phyloP scores from a whole-genome alignment of 2,329 filamentous ascomycete genomes.

The Fusarium liriodendri region DNA sequence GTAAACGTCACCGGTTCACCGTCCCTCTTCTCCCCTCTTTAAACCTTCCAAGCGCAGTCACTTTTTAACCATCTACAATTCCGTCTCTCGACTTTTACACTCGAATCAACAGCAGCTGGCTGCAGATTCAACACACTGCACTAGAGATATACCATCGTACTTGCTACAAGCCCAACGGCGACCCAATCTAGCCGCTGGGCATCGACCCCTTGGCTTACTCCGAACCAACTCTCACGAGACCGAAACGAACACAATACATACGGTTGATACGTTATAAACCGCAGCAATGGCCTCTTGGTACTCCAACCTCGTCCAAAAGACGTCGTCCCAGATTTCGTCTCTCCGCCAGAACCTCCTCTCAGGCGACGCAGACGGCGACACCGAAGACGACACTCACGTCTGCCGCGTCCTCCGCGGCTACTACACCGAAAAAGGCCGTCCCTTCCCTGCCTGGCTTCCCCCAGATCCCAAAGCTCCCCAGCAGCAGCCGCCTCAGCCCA shows the following conservation, averaged over 20 bases:
- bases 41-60: conserved; percentile 12
- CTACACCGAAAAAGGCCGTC: conserved; percentile 87
- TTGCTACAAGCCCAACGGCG: neutral
- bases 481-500: conserved; percentile 63
- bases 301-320: conserved; percentile 75
- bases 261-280: neutral
- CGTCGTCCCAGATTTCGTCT: conserved; percentile 73
- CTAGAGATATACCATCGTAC: neutral
- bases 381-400: conserved; percentile 92
- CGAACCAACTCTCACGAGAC: conserved; percentile 2
- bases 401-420: conserved; percentile 93
- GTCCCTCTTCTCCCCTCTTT: conserved; percentile 26
- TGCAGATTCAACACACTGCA: conserved; percentile 4
- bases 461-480: conserved; percentile 80
- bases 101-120: conserved; percentile 25
- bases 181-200: neutral
- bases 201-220: conserved; percentile 1
- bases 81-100: neutral
- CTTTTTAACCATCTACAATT: conserved; percentile 8
- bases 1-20: conserved; percentile 42
- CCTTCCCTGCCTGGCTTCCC: conserved; percentile 88
- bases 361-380: conserved; percentile 75
- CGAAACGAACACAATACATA: neutral
- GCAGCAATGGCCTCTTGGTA: conserved; percentile 80
- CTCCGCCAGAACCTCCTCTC: conserved; percentile 76